Conservation (phyloP, 2,329 filamentous ascomycete species). For the Colletotrichum spinosum region DNA sequence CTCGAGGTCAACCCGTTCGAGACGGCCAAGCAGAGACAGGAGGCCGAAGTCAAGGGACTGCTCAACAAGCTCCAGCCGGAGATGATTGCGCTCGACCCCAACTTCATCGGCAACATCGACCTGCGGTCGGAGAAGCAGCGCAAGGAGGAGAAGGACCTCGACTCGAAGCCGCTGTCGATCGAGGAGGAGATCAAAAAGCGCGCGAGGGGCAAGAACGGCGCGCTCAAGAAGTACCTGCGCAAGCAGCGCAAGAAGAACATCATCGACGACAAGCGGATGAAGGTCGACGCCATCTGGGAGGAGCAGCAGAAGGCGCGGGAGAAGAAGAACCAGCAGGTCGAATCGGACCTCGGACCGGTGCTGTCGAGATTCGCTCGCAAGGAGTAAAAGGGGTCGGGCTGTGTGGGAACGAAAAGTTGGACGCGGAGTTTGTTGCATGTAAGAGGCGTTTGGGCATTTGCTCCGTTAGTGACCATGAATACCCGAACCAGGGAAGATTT, state of each 20-base stretch:
- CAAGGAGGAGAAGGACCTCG: slow-evolving; percentile 81
- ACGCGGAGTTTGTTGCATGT: slow-evolving; percentile 37
- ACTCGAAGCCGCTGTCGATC: slow-evolving; percentile 70
- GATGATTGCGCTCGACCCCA: slow-evolving; percentile 95
- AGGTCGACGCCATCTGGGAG: slow-evolving; percentile 85
- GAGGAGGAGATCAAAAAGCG: slow-evolving; percentile 77
- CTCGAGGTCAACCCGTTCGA: slow-evolving; percentile 96
- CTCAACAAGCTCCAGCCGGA: slow-evolving; percentile 96
- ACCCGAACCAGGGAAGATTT: slow-evolving; percentile 35
- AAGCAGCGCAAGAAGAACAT: slow-evolving; percentile 95
- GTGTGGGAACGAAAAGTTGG: slow-evolving; percentile 31
- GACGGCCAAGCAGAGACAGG: slow-evolving; percentile 90
- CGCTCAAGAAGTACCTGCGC: slow-evolving; percentile 85
- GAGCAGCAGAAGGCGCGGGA: slow-evolving; percentile 76
- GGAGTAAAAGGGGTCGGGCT: slow-evolving; percentile 53
- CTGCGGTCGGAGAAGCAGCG: slow-evolving; percentile 82
- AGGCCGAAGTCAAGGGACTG: slow-evolving; percentile 87
- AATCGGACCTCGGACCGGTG: slow-evolving; percentile 85
- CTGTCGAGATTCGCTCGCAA: slow-evolving; percentile 86
- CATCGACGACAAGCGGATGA: slow-evolving; percentile 93
- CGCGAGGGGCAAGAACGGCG: slow-evolving; percentile 89
- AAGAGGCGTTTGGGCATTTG: slow-evolving; percentile 39
- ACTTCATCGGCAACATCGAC: slow-evolving; percentile 91
- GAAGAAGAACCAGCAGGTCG: slow-evolving; percentile 70
- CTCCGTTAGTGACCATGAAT: slow-evolving; percentile 37